A percentile compares a stretch with the other conserved stretches of the same genome.
phyloP scores from a whole-genome alignment of 2,329 filamentous ascomycete genomes.

The Cladosporium phlei region DNA sequence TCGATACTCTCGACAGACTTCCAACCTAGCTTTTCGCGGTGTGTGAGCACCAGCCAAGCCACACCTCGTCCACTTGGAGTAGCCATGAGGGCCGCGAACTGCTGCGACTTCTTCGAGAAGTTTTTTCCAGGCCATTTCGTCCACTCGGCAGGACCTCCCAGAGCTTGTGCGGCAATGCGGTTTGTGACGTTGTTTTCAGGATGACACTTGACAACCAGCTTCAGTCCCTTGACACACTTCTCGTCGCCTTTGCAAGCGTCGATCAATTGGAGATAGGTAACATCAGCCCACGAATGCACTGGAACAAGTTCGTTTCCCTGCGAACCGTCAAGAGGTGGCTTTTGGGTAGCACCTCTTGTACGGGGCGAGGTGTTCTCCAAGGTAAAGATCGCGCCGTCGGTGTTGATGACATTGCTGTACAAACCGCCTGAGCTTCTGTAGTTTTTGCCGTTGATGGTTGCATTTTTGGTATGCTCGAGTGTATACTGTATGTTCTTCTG shows the following conservation, averaged over 20 bases:
- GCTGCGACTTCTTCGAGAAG: constrained; percentile 3
- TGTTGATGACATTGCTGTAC: constrained; percentile 4
- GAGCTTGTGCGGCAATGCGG: neutral
- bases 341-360: neutral
- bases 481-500: constrained; percentile 1
- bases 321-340: constrained; percentile 4
- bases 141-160: constrained; percentile 4
- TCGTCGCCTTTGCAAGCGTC: constrained; percentile 6
- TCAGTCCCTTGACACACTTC: constrained; percentile 4
- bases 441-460: constrained; percentile 3
- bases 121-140: constrained; percentile 1
- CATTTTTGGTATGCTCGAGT: constrained; percentile 1
- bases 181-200: neutral
- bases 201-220: constrained; percentile 4
- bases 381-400: constrained; percentile 4
- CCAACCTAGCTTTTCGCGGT: constrained; percentile 17
- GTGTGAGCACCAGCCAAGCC: constrained; percentile 17
- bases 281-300: constrained; percentile 3
- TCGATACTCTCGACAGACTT: constrained; percentile 13
- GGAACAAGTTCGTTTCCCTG: constrained; percentile 1
- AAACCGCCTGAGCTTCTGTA: neutral
- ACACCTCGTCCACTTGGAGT: constrained; percentile 15
- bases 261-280: neutral
- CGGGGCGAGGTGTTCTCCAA: neutral
- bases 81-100: constrained; percentile 14